Conservation (phyloP, 1,139 yeast species). For the Hansenula sp. region DNA sequence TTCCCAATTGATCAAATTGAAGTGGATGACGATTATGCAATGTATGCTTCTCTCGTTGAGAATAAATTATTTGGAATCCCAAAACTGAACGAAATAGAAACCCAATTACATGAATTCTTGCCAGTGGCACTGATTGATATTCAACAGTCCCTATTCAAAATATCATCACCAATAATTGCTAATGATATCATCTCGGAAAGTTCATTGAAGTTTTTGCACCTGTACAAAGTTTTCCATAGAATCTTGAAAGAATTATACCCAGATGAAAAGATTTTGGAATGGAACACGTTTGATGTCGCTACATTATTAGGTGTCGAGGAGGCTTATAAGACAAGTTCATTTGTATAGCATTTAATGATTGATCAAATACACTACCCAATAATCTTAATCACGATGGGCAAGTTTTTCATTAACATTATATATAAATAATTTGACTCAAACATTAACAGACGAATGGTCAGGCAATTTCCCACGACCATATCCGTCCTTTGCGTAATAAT, state of each 20-base stretch:
- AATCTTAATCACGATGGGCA: no score
- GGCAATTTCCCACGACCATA: slow-evolving; percentile 88
- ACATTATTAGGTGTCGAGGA: slow-evolving; percentile 60
- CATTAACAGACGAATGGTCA: slow-evolving; percentile 23
- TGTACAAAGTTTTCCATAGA: slow-evolving; percentile 52
- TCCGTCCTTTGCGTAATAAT: slow-evolving; percentile 85
- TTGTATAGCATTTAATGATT: not conserved
- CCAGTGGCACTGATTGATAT: slow-evolving; percentile 63
- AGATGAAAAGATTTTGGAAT: slow-evolving; percentile 33
- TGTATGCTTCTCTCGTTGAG: slow-evolving; percentile 63
- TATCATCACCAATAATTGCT: slow-evolving; percentile 61
- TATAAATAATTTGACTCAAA: not conserved
- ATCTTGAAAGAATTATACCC: slow-evolving; percentile 31
- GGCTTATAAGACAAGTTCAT: slow-evolving; percentile 4
- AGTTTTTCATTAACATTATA: not conserved
- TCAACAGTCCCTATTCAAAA: slow-evolving; percentile 49
- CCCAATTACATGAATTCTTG: slow-evolving; percentile 42
- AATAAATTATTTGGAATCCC: slow-evolving; percentile 53
- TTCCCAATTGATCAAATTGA: slow-evolving; percentile 50
- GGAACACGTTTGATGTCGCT: slow-evolving; percentile 59
- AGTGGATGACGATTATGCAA: slow-evolving; percentile 42
- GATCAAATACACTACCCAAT: no score
- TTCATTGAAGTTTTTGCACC: slow-evolving; percentile 44
- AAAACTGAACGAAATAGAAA: slow-evolving; percentile 38
- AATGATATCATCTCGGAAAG: slow-evolving; percentile 50